Conservation (phyloP, 163 green algal genomes). For the Scenedesmus sp. region DNA sequence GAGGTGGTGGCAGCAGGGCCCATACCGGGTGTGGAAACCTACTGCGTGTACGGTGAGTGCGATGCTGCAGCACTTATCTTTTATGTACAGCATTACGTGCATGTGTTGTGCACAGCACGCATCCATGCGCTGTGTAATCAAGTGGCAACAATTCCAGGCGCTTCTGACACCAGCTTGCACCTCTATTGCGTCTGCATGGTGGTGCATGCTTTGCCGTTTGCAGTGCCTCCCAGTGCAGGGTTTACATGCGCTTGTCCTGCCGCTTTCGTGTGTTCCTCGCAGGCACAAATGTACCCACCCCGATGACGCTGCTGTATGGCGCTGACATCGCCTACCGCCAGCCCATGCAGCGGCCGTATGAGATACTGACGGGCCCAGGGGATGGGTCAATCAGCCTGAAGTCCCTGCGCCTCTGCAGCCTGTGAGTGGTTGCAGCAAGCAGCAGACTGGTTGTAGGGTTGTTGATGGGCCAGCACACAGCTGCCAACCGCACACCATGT, state of each 20-base stretch:
- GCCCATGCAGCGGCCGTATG: neutral
- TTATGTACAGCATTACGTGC: too few species aligned
- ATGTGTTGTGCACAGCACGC: too few species aligned
- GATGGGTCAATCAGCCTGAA: neutral
- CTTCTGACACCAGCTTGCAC: too few species aligned
- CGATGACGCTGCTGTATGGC: neutral
- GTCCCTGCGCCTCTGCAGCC: constrained; percentile 2
- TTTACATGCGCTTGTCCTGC: neutral
- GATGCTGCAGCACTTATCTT: neutral
- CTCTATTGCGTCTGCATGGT: too few species aligned
- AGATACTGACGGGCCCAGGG: neutral
- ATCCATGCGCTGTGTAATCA: too few species aligned
- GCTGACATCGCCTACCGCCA: neutral
- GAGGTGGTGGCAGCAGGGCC: neutral
- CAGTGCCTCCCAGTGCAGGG: too few species aligned
- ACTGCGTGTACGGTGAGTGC: neutral
- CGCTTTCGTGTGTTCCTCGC: neutral
- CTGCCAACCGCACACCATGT: neutral
- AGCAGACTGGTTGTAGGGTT: neutral
- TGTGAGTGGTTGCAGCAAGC: neutral
- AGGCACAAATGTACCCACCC: neutral
- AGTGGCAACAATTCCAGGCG: too few species aligned
- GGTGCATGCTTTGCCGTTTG: too few species aligned
- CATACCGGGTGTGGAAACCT: neutral
- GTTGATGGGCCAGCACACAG: neutral